Evolutionary conservation across 257 asterid species (phyloP).

Genomic region (Nicotiana attenuata): DNA sequence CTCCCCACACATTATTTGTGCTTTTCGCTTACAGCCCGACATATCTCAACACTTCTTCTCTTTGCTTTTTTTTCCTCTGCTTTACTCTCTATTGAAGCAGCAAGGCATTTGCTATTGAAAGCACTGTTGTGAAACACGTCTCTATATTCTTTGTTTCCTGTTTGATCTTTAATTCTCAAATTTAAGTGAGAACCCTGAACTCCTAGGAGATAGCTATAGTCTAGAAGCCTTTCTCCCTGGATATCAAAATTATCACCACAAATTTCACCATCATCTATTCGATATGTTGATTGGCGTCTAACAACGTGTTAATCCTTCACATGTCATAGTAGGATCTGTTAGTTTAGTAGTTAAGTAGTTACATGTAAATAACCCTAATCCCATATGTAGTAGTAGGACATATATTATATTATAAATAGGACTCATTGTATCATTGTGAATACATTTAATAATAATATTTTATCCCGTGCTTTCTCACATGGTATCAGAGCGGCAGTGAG

Average conservation of each 20-base stretch:
- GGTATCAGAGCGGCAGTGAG: no score
- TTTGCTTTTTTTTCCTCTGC: neutral
- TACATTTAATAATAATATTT: no score
- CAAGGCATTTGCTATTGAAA: neutral
- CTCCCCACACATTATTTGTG: neutral
- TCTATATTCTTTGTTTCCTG: neutral
- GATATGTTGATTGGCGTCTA: neutral
- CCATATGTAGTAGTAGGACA: no score
- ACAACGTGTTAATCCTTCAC: neutral
- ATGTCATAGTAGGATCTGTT: neutral
- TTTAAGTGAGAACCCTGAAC: neutral
- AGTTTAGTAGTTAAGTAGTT: no score
- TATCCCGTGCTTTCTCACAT: no score
- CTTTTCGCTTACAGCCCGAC: neutral
- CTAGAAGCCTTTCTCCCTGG: neutral
- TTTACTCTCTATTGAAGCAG: conserved; percentile 2
- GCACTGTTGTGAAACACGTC: neutral
- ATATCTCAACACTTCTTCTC: neutral
- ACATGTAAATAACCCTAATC: no score
- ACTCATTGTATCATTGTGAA: no score
- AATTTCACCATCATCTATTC: neutral
- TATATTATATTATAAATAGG: no score
- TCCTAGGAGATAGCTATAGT: neutral
- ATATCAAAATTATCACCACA: neutral
- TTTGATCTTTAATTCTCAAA: neutral